These are phyloP conservation scores for Parastagonospora avenae DNA, from an alignment of 2,329 filamentous ascomycete genomes.

Conservation along the genomic window DNA sequence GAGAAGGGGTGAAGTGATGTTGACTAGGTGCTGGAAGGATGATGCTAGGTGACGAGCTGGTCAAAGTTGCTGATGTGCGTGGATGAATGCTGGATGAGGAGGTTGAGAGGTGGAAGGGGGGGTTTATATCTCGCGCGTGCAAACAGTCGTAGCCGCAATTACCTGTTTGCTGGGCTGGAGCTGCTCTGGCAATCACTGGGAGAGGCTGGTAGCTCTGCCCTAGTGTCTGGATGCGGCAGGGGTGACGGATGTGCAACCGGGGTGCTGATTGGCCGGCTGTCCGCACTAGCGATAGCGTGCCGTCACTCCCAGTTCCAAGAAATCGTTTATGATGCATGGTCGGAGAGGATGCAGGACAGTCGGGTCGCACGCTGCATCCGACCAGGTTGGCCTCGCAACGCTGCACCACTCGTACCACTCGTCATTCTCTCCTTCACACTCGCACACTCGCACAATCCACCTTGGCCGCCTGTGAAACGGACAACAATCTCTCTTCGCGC, in stretches of 20 bases:
- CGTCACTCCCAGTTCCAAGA: neutral
- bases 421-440: neutral
- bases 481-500: constrained; percentile 1
- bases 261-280: too few species aligned
- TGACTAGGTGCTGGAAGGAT: constrained; percentile 19
- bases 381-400: too few species aligned
- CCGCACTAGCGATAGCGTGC: neutral
- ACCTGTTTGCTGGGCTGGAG: neutral
- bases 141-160: neutral
- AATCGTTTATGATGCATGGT: neutral
- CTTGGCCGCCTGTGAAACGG: neutral
- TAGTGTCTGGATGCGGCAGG: too few species aligned
- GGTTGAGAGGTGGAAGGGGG: neutral
- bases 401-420: too few species aligned
- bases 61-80: constrained; percentile 1
- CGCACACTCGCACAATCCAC: neutral
- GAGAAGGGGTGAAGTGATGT: constrained; percentile 18
- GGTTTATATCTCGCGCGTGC: constrained; percentile 22
- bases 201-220: constrained; percentile 21
- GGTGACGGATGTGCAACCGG: too few species aligned
- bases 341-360: neutral
- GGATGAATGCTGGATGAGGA: constrained; percentile 17
- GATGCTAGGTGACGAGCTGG: too few species aligned
- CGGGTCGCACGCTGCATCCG: too few species aligned
- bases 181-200: neutral